These are phyloP conservation scores for Flaveria floridana DNA, from an alignment of 140 eudicot species.

Conservation along the genomic window DNA sequence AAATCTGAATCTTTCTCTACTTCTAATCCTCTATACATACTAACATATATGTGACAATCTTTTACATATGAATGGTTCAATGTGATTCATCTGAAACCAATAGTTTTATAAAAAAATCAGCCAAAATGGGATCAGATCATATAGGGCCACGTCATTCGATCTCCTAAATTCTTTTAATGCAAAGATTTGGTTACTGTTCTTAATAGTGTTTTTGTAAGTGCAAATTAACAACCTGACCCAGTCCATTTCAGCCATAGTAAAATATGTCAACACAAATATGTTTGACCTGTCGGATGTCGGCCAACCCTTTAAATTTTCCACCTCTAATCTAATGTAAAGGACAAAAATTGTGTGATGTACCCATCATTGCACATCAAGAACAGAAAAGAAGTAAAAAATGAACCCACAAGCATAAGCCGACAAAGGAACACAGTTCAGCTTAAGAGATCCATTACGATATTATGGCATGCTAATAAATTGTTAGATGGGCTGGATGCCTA, in stretches of 20 bases:
- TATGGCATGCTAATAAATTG: not conserved
- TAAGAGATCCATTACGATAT: not conserved
- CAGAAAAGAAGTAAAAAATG: too few species aligned
- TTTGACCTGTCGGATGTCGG: not conserved
- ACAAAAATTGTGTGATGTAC: not conserved
- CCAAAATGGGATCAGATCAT: not conserved
- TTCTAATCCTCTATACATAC: not conserved
- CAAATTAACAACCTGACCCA: not conserved
- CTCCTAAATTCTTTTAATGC: not conserved
- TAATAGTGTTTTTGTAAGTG: not conserved
- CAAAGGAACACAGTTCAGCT: not conserved
- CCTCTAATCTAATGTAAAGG: slow-evolving; percentile 19
- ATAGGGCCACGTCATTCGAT: not conserved
- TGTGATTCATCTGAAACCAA: not conserved
- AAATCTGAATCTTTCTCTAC: not conserved
- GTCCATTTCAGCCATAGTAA: not conserved
- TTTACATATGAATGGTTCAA: not conserved
- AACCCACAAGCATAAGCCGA: not conserved
- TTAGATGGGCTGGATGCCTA: slow-evolving; percentile 25
- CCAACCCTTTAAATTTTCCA: not conserved
- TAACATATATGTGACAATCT: not conserved
- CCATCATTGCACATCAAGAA: too few species aligned
- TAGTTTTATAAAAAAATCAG: not conserved
- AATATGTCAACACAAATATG: not conserved
- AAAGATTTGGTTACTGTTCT: not conserved